A percentile compares a stretch with the other conserved stretches of the same genome.
These are phyloP conservation scores for Vigna radiata DNA, from an alignment of 306 rosid species.

Conservation along the genomic window DNA sequence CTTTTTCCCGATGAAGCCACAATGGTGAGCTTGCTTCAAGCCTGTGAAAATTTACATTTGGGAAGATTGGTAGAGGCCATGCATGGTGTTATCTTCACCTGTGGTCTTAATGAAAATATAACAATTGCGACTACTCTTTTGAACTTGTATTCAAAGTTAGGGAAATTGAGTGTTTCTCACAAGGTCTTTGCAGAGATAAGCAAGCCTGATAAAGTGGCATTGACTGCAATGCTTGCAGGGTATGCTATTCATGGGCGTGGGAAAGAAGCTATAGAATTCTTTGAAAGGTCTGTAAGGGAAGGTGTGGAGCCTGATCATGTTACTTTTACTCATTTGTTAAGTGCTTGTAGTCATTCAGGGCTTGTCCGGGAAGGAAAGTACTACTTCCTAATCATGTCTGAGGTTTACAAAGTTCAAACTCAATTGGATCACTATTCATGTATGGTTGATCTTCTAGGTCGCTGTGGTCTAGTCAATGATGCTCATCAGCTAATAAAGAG, in stretches of 20 bases:
- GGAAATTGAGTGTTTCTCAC: constrained; percentile 61
- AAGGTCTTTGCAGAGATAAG: constrained; percentile 61
- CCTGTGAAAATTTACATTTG: constrained; percentile 58
- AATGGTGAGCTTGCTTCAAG: constrained; percentile 66
- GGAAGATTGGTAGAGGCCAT: constrained; percentile 60
- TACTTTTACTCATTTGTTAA: constrained; percentile 78
- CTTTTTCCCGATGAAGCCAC: constrained; percentile 71
- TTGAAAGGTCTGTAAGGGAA: constrained; percentile 54
- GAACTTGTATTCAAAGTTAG: constrained; percentile 70
- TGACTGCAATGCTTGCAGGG: constrained; percentile 84
- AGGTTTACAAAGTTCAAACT: constrained; percentile 62
- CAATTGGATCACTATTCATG: constrained; percentile 82
- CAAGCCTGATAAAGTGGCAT: constrained; percentile 71
- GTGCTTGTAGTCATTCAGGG: constrained; percentile 91
- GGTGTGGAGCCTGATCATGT: constrained; percentile 80
- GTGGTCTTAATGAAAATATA: constrained; percentile 53
- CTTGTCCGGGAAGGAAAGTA: constrained; percentile 66
- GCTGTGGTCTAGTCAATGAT: constrained; percentile 63
- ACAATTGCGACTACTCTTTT: constrained; percentile 64
- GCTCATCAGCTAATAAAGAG: constrained; percentile 63
- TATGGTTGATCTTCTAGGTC: constrained; percentile 90
- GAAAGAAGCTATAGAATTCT: constrained; percentile 62
- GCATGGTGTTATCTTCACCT: constrained; percentile 58
- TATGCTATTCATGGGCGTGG: constrained; percentile 74
- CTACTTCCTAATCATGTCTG: constrained; percentile 65